These are phyloP conservation scores for Pisolithus sp. DNA, from an alignment of 768 basidiomycete genomes.

Conservation along the genomic window DNA sequence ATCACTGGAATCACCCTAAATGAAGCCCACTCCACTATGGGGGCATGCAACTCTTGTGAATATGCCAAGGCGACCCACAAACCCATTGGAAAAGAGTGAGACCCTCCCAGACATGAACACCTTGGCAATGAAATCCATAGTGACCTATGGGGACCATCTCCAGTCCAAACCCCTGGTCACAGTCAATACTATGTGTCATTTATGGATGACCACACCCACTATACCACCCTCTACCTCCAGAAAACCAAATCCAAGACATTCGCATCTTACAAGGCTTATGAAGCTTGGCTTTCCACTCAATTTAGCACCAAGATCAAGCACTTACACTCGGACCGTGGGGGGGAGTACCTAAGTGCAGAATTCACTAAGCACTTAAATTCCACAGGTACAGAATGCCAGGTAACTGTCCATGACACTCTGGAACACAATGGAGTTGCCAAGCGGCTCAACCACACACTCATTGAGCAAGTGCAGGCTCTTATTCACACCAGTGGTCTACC, in stretches of 20 bases:
- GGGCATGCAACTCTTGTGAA: conserved; percentile 7
- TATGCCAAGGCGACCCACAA: conserved; percentile 6
- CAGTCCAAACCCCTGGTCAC: conserved; percentile 18
- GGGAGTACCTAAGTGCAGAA: conserved; percentile 32
- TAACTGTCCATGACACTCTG: conserved; percentile 37
- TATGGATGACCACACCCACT: conserved; percentile 4
- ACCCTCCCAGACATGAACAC: no score
- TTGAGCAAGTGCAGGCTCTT: not conserved
- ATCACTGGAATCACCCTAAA: no score
- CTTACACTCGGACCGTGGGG: conserved; percentile 1
- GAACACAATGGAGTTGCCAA: conserved; percentile 38
- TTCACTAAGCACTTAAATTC: not conserved
- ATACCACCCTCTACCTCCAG: conserved; percentile 1
- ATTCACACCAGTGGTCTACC: not conserved
- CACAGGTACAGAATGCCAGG: conserved; percentile 16
- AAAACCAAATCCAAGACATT: conserved; percentile 6
- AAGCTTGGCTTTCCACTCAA: conserved; percentile 1
- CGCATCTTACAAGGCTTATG: not conserved
- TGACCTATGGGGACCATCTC: conserved; percentile 43
- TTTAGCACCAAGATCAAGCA: not conserved
- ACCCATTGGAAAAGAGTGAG: conserved; percentile 4
- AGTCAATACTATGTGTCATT: conserved; percentile 7
- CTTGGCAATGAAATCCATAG: conserved; percentile 15
- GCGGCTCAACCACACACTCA: not conserved
- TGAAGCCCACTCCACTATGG: conserved; percentile 2